Percentiles rank a stretch among this genome's conserved stretches.
These are phyloP conservation scores for Grifola frondosa DNA, from an alignment of 1,284 basidiomycete genomes.

Conservation along the genomic window DNA sequence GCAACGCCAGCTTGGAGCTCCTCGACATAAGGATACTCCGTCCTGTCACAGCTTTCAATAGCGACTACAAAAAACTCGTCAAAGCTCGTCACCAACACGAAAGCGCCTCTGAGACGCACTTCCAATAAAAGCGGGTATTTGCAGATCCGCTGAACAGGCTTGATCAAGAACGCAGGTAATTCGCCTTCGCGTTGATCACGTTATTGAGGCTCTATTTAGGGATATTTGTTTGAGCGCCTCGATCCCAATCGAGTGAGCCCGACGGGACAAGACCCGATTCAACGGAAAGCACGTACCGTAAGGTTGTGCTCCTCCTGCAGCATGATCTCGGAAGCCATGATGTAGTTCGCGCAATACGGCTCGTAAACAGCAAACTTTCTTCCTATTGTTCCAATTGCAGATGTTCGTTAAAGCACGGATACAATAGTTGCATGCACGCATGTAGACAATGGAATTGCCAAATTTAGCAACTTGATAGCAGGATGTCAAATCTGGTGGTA, in stretches of 20 bases:
- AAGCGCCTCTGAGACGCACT: constrained; percentile 36
- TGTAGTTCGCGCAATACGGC: constrained; percentile 97
- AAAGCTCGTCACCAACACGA: constrained; percentile 4
- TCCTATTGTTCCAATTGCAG: constrained; percentile 66
- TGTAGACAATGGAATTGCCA: constrained; percentile 32
- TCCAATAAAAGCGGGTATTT: constrained; percentile 72
- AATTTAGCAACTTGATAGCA: constrained; percentile 33
- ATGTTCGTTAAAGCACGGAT: constrained; percentile 29
- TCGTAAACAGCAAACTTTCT: constrained; percentile 92
- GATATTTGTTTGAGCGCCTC: constrained; percentile 34
- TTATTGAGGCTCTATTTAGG: constrained; percentile 64
- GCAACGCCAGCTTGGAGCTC: constrained; percentile 85
- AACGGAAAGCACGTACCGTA: constrained; percentile 56
- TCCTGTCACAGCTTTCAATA: constrained; percentile 73
- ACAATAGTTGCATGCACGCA: constrained; percentile 37
- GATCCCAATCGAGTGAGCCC: no score
- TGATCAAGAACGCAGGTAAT: constrained; percentile 83
- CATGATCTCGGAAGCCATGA: constrained; percentile 83
- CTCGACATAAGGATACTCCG: constrained; percentile 71
- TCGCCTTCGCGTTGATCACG: constrained; percentile 84
- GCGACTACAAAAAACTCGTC: constrained; percentile 21
- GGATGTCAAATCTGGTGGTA: constrained; percentile 28
- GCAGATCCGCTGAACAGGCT: constrained; percentile 79
- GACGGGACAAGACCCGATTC: constrained; percentile 16
- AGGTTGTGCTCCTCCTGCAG: constrained; percentile 84